Percentiles rank a stretch among this genome's conserved stretches.
phyloP scores from a whole-genome alignment of 2,329 filamentous ascomycete genomes.

The Monilinia laxa region DNA sequence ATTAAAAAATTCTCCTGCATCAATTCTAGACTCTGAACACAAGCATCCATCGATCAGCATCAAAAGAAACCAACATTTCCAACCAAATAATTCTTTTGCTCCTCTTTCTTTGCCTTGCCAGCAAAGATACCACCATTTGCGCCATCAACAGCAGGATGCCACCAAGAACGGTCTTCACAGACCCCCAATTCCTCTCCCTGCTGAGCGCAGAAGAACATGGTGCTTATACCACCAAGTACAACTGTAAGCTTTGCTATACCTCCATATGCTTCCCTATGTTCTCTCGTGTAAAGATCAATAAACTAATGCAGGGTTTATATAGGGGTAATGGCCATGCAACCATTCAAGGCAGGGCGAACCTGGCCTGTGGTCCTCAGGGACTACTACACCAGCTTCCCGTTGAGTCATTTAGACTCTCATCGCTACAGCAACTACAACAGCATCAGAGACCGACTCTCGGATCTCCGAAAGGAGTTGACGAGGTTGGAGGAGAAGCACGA shows the following conservation, averaged over 20 bases:
- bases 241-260: background rate
- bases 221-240: background rate
- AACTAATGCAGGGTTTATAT: background rate
- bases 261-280: background rate
- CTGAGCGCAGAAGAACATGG: too few relatives aligned
- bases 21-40: background rate
- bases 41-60: background rate
- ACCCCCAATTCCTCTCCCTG: too few relatives aligned
- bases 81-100: background rate
- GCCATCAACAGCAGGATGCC: background rate
- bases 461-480: background rate
- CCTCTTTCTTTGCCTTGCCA: background rate
- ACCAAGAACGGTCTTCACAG: background rate
- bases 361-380: background rate
- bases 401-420: background rate
- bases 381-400: background rate
- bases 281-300: background rate
- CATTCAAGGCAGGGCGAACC: background rate
- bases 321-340: background rate
- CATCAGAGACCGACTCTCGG: background rate
- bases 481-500: background rate
- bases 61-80: background rate
- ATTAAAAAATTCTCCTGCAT: background rate
- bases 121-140: background rate
- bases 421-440: accelerated